Evolutionary conservation across 2,329 filamentous ascomycete species (phyloP).

Genomic region (Ambrosiella beaveri): DNA sequence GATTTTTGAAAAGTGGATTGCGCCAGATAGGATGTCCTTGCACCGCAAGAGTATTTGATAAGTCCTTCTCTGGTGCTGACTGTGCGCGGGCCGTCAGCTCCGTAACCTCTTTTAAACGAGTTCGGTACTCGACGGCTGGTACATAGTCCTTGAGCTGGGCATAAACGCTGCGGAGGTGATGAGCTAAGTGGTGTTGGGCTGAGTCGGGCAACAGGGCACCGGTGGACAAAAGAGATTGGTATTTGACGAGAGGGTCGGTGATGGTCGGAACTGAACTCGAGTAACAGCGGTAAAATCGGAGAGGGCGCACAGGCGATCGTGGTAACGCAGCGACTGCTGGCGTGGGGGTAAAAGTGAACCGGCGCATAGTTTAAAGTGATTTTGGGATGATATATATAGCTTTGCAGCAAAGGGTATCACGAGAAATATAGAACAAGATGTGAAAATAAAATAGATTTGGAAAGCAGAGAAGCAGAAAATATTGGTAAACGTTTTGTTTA

Average conservation of each 20-base stretch:
- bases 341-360: background rate
- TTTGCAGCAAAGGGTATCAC: background rate
- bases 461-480: background rate
- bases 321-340: background rate
- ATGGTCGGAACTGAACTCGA: constrained; percentile 36
- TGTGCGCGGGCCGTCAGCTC: constrained; percentile 24
- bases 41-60: constrained; percentile 25
- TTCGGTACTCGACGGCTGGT: constrained; percentile 50
- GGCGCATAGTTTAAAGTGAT: constrained; percentile 3
- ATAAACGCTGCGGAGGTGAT: constrained; percentile 65
- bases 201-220: constrained; percentile 51
- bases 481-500: background rate
- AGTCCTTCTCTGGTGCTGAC: constrained; percentile 15
- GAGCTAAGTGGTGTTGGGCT: constrained; percentile 53
- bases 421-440: background rate
- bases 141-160: constrained; percentile 61
- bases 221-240: constrained; percentile 51
- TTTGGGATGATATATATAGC: background rate
- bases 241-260: constrained; percentile 60
- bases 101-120: constrained; percentile 44
- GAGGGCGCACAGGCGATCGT: background rate
- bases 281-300: constrained; percentile 16
- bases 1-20: constrained; percentile 40
- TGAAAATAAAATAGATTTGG: background rate
- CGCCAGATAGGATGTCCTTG: constrained; percentile 37